phyloP scores from a whole-genome alignment of 768 basidiomycete genomes.

The Mycena galopus region DNA sequence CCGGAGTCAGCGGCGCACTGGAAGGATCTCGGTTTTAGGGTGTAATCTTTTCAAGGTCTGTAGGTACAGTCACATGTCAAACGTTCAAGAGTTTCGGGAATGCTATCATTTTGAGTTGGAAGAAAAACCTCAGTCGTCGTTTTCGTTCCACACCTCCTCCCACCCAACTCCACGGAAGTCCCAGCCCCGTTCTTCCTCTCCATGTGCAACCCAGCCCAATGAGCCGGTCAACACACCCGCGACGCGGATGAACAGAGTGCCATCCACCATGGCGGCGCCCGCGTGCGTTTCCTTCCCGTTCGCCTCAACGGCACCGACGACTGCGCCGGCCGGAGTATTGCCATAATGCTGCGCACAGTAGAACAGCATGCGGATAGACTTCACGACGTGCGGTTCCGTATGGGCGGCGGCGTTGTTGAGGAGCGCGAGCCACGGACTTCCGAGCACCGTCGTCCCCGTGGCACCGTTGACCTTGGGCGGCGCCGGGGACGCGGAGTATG shows the following conservation, averaged over 20 bases:
- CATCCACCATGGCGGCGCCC: constrained; percentile 62
- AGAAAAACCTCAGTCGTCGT: not conserved
- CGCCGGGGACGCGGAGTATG: constrained; percentile 55
- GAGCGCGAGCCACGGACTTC: constrained; percentile 67
- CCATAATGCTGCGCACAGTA: constrained; percentile 65
- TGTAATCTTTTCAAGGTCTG: not conserved
- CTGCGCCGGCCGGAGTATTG: constrained; percentile 51
- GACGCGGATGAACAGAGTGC: constrained; percentile 68
- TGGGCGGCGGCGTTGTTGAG: constrained; percentile 57
- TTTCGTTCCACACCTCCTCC: constrained; percentile 74
- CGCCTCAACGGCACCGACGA: constrained; percentile 57
- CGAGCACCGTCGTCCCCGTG: not conserved
- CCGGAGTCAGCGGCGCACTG: constrained; percentile 37
- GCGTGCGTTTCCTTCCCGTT: constrained; percentile 56
- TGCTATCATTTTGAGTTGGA: too few relatives aligned
- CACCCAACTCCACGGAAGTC: constrained; percentile 68
- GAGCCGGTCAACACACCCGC: constrained; percentile 69
- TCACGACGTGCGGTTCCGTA: constrained; percentile 66
- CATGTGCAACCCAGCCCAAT: constrained; percentile 68
- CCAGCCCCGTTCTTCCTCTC: constrained; percentile 63
- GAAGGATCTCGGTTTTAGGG: constrained; percentile 39
- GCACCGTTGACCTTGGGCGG: not conserved
- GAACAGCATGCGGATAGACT: constrained; percentile 61
- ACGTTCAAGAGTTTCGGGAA: too few relatives aligned
- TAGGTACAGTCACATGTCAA: too few relatives aligned